Evolutionary conservation across 139 green algal genomes (phyloP), one percentile per base, ranked within the genome.

Genomic region (Eudorina sp.): DNA sequence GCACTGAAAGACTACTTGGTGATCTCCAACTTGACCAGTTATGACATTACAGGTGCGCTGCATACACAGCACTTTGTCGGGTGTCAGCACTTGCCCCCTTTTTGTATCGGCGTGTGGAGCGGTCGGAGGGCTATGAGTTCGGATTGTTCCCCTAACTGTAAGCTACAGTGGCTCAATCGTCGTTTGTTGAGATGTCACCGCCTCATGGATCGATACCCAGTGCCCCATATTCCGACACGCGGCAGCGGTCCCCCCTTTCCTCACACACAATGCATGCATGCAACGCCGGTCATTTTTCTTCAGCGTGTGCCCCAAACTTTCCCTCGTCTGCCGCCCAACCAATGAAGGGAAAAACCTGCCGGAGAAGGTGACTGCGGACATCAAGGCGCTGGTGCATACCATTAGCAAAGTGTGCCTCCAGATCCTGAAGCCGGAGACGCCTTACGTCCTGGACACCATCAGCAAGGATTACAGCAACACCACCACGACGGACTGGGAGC

Each of bases 351-450:
- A 90, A 46, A 88, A 89, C 70, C 58, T 92, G 46, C 89, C 89
- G 0, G 89, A 92, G 43, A 90, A 90, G 36, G 60, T 92, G 9
- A 90, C 84, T 6, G 46, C 66, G 4, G 84, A 92, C 45, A 80
- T 92, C n/a, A 92, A 92, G 70, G 75, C 68, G 31, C 84, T 90
- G 48, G 88, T 92, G 23, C 89, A 92, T 53, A 88, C 80, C n/a
- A 92, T 92, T 79, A 92, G 89, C 85, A 92, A 92, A 58, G 89
- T 90, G 21, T 92, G 89, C 70, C 84, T 92, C 46, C 89, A 92
- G 75, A 88, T 84, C 9, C 86, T 92, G n/a, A 92, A 92, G 84
- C 89, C 89, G 2, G 89, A 92, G 53, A 92, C 89, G 43, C 89
- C 89, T 0, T 81, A 85, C 41, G 84, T 92, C 6, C 60, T 92